These are phyloP conservation scores for Bremia lactucae DNA, from an alignment of 352 stramenopile species.

Conservation along the genomic window DNA sequence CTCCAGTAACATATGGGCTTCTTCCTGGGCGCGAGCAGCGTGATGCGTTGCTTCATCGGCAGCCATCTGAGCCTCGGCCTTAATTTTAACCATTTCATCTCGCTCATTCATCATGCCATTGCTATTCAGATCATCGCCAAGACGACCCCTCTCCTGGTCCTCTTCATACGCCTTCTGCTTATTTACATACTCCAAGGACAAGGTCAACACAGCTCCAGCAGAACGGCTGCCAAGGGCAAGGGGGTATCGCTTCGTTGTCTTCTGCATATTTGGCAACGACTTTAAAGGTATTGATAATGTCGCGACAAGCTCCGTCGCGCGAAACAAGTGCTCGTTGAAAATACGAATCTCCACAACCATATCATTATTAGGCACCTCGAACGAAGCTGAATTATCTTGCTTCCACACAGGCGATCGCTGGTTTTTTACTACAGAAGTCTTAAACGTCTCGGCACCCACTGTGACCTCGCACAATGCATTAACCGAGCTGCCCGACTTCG, in stretches of 20 bases:
- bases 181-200: constrained; percentile 79
- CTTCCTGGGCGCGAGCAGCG: constrained; percentile 55
- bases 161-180: constrained; percentile 72
- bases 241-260: constrained; percentile 74
- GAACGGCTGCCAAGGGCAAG: constrained; percentile 69
- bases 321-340: constrained; percentile 78
- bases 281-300: constrained; percentile 72
- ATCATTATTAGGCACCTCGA: constrained; percentile 63
- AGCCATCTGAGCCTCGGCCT: constrained; percentile 68
- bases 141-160: constrained; percentile 46
- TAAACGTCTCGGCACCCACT: constrained; percentile 71
- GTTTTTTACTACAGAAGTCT: constrained; percentile 71
- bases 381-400: constrained; percentile 76
- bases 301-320: constrained; percentile 55
- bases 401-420: constrained; percentile 81
- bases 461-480: constrained; percentile 80
- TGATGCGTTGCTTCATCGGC: constrained; percentile 71
- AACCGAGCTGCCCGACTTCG: constrained; percentile 58
- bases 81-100: constrained; percentile 81
- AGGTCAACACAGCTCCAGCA: constrained; percentile 59
- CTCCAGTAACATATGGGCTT: constrained; percentile 61
- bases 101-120: constrained; percentile 58
- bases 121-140: constrained; percentile 47
- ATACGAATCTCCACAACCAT: constrained; percentile 79
- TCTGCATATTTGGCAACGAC: constrained; percentile 77